A percentile compares a stretch with the other conserved stretches of the same genome.
phyloP scores from a whole-genome alignment of 352 stramenopile species.

The Pythium myriotylum region DNA sequence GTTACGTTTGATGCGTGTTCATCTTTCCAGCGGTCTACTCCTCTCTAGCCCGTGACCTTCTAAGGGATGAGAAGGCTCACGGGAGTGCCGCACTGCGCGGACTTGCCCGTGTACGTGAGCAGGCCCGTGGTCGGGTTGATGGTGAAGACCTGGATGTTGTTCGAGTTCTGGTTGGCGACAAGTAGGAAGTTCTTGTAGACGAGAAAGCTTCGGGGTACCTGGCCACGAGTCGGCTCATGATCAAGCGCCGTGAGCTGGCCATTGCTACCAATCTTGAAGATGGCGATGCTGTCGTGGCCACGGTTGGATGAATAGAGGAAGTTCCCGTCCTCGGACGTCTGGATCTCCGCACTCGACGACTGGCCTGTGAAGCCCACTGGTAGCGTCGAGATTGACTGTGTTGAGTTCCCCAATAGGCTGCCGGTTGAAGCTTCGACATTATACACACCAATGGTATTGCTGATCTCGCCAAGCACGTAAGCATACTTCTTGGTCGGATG shows the following conservation, averaged over 20 bases:
- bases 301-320: slow-evolving; percentile 76
- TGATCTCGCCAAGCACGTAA: slow-evolving; percentile 68
- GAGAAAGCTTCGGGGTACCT: slow-evolving; percentile 45
- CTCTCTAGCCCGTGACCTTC: too few species aligned
- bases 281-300: slow-evolving; percentile 62
- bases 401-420: slow-evolving; percentile 26
- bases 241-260: slow-evolving; percentile 41
- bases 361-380: slow-evolving; percentile 34
- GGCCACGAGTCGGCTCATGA: slow-evolving; percentile 45
- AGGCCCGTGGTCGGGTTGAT: slow-evolving; percentile 44
- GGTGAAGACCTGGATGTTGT: slow-evolving; percentile 59
- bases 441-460: slow-evolving; percentile 65
- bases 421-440: slow-evolving; percentile 31
- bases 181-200: slow-evolving; percentile 55
- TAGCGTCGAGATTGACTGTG: slow-evolving; percentile 63
- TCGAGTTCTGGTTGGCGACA: slow-evolving; percentile 63
- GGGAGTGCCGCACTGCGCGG: slow-evolving; percentile 40
- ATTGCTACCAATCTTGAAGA: slow-evolving; percentile 45
- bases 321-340: slow-evolving; percentile 49
- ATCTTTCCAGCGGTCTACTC: too few species aligned
- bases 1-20: too few species aligned
- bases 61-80: slow-evolving; percentile 42
- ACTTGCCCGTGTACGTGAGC: slow-evolving; percentile 47
- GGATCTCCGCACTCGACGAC: slow-evolving; percentile 48
- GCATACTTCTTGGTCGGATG: slow-evolving; percentile 44